phyloP scores from a whole-genome alignment of 495 filamentous ascomycete species.

The Penicillium egyptiacum region DNA sequence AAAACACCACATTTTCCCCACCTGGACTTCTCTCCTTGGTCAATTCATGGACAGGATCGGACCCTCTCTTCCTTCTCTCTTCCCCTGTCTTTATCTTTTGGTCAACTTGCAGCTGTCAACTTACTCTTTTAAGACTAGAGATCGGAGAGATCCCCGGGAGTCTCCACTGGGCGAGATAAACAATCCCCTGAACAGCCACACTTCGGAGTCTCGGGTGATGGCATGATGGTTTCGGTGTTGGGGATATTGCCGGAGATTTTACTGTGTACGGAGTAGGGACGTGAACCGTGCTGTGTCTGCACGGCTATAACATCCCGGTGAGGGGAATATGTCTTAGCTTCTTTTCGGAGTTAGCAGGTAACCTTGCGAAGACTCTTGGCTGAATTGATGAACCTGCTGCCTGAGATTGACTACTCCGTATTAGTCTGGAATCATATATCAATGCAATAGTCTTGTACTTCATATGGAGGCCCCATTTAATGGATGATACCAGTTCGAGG shows the following conservation, averaged over 20 bases:
- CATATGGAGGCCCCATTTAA: too few species aligned
- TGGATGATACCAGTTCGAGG: neutral
- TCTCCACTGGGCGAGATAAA: conserved; percentile 33
- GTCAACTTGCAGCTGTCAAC: conserved; percentile 34
- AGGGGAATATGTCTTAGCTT: conserved; percentile 1
- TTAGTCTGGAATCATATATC: neutral
- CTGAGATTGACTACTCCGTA: neutral
- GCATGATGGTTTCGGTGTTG: conserved; percentile 6
- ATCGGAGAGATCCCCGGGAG: conserved; percentile 38
- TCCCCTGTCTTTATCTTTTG: conserved; percentile 14
- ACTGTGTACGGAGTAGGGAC: conserved; percentile 16
- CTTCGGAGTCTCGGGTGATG: conserved; percentile 4
- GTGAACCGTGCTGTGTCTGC: conserved; percentile 27
- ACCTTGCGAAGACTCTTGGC: neutral
- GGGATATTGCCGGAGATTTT: conserved; percentile 24
- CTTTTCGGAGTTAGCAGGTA: neutral
- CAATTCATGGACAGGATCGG: neutral
- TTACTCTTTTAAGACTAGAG: conserved; percentile 32
- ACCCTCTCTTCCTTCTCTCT: conserved; percentile 8
- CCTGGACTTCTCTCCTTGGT: neutral
- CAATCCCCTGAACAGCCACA: conserved; percentile 22
- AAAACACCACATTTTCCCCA: neutral
- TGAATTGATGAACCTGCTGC: neutral
- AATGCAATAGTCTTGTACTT: neutral
- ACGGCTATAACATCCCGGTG: neutral